Conservation (phyloP, 768 basidiomycete genomes). For the Sutorius australiensis region DNA sequence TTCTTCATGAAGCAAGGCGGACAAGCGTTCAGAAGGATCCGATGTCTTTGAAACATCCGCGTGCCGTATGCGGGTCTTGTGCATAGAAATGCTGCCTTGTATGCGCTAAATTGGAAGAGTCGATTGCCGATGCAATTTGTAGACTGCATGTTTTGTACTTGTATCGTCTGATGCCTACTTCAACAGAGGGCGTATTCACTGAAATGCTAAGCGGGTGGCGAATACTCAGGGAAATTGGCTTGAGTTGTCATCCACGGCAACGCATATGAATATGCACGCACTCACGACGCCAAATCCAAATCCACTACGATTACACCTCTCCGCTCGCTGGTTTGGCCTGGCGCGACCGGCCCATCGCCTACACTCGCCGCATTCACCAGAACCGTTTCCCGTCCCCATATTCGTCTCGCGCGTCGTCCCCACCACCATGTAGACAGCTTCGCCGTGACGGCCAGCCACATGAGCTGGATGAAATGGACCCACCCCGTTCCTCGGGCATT, state of each 20-base stretch:
- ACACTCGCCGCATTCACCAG: slow-evolving; percentile 33
- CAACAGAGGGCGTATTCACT: too few relatives aligned
- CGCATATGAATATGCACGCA: neutral
- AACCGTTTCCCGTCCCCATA: slow-evolving; percentile 19
- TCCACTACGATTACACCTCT: slow-evolving; percentile 31
- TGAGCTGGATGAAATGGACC: slow-evolving; percentile 13
- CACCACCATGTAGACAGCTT: slow-evolving; percentile 7
- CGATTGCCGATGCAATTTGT: neutral
- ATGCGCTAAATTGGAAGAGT: too few relatives aligned
- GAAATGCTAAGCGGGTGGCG: neutral
- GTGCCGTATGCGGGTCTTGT: too few relatives aligned
- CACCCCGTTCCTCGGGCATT: slow-evolving; percentile 8
- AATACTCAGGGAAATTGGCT: neutral
- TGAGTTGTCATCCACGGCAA: neutral
- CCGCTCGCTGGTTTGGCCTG: slow-evolving; percentile 17
- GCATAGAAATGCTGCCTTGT: too few relatives aligned
- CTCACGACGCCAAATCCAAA: slow-evolving; percentile 6
- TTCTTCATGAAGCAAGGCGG: too few relatives aligned
- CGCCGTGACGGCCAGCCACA: slow-evolving; percentile 8
- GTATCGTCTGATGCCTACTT: neutral
- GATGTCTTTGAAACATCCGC: too few relatives aligned
- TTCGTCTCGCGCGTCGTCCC: slow-evolving; percentile 5
- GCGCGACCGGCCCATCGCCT: slow-evolving; percentile 16
- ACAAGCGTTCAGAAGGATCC: too few relatives aligned
- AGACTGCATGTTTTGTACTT: neutral